These are phyloP conservation scores for Colletotrichum gigasporum DNA, from an alignment of 2,329 filamentous ascomycete species.

Conservation along the genomic window DNA sequence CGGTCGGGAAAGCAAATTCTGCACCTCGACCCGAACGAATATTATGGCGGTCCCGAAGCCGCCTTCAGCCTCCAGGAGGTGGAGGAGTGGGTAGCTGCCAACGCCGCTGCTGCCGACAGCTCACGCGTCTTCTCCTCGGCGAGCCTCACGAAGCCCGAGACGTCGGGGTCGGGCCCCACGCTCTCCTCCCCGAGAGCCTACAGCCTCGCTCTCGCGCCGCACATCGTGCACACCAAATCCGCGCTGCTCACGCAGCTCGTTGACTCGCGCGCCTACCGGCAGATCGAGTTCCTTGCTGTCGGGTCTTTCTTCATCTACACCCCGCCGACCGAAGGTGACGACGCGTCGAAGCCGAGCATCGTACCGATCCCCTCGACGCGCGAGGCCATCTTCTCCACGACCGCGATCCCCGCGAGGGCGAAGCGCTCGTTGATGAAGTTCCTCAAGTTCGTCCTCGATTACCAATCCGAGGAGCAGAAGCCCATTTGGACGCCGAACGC, in stretches of 20 bases:
- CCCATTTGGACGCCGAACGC: constrained; percentile 69
- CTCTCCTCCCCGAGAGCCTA: constrained; percentile 78
- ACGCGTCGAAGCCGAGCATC: constrained; percentile 51
- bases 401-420: constrained; percentile 77
- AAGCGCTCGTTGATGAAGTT: constrained; percentile 95
- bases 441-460: constrained; percentile 84
- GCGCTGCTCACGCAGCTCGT: constrained; percentile 81
- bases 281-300: constrained; percentile 93
- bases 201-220: constrained; percentile 83
- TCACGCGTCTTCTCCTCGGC: constrained; percentile 47
- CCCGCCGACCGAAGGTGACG: constrained; percentile 36
- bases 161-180: constrained; percentile 37
- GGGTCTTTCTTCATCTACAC: constrained; percentile 89
- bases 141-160: constrained; percentile 47
- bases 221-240: constrained; percentile 86
- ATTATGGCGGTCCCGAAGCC: constrained; percentile 88
- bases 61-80: constrained; percentile 86
- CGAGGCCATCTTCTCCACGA: constrained; percentile 89
- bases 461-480: constrained; percentile 65
- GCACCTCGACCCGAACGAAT: constrained; percentile 87
- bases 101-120: constrained; percentile 39
- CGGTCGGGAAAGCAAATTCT: constrained; percentile 91
- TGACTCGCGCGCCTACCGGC: constrained; percentile 87
- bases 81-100: constrained; percentile 73
- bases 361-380: constrained; percentile 85